Base-by-base conservation (phyloP, 805 yeast genomes). In the Teunomyces kruisii region DNA sequence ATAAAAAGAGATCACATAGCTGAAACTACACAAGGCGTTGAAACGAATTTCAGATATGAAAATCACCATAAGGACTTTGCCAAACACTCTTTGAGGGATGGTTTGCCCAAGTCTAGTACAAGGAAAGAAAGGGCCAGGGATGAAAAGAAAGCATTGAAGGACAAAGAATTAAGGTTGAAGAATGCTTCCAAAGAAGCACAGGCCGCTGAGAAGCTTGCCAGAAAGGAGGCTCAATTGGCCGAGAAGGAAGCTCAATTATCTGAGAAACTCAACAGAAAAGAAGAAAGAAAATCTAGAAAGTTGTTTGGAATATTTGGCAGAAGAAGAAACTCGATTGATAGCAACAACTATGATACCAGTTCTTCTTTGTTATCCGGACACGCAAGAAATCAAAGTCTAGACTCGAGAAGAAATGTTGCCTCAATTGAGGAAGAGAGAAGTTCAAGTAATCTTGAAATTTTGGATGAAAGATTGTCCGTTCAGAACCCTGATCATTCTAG, bases 31-130 rank as follows among this genome's bases (percentile, higher is more conserved):
- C 31, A 26, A 4, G 65, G 60, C 1, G 54, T 59, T 14, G 49
- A 47, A 15, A 49, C 51, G 4, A 46, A 53, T 38, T 58, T 58
- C 43, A 50, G 44, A 9, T 67, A 68, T 45, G 61, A 57, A 31
- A 60, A 62, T 40, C 72, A 68, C 47, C 67, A 64, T 48, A 54
- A 52, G 42, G 65, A 62, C 27, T 68, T 68, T 50, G 56, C 57
- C 7, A 51, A 49, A 9, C 70, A 62, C 44, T 67, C 73, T 6
- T 52, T 68, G 49, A 55, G 70, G 43, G 49, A 42, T 22, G 39
- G 43, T 8, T 40, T 43, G 8, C 44, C 51, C 9, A 52, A 49
- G 28, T 40, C 45, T 2, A 38, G 49, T 13, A 46, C 59, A 3
- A 48, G 60, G 16, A 62, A 58, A 37, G 64, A 60, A 22, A 48